Evolutionary conservation across 75 land plant genomes (phyloP), one percentile per base, ranked within the genome.

Genomic region (Cunninghamia lanceolata): DNA sequence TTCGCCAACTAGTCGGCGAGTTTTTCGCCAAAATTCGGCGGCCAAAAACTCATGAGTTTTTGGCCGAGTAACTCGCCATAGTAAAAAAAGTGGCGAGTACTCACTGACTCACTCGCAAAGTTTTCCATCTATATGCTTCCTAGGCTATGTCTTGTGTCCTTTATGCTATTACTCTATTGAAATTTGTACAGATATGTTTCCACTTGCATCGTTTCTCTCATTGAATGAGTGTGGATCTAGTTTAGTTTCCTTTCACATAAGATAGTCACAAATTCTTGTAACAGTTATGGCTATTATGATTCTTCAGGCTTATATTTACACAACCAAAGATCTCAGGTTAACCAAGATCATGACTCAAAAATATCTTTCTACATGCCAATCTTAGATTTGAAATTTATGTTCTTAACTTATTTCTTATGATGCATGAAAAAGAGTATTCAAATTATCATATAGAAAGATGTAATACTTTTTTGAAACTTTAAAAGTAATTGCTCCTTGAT

Each of bases 371-470:
- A 28, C 46, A 45, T 43, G 14, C 34, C 45, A 43, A 45, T 9
- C 14, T 80, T 43, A 9, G 32, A 45, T 28, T 40, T 45, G 3
- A 45, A 28, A 28, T 10, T 45, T 25, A 40, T 42, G n/a, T 79
- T 19, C 16, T 76, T 77, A 77, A 40, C 43, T 40, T 77, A 77
- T 80, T 80, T 80, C 82, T 32, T 80, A n/a, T 25, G 34, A 80
- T 80, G 15, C 30, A 45, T 28, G 15, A 45, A 80, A 80, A 45
- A 80, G 46, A n/a, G 15, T 80, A 8, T 40, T n/a, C 5, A 45
- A 80, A 45, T 80, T 45, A 39, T 80, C 45, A 45, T 10, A 80
- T 80, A 43, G n/a, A 21, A 75, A 25, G 15, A 68, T 73, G 2
- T 13, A 11, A 54, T 54, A 76, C 35, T 34, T 68, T 54, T 84